Evolutionary conservation across 1,139 yeast genomes (phyloP).

Genomic region (Scheffersomyces illinoinensis): DNA sequence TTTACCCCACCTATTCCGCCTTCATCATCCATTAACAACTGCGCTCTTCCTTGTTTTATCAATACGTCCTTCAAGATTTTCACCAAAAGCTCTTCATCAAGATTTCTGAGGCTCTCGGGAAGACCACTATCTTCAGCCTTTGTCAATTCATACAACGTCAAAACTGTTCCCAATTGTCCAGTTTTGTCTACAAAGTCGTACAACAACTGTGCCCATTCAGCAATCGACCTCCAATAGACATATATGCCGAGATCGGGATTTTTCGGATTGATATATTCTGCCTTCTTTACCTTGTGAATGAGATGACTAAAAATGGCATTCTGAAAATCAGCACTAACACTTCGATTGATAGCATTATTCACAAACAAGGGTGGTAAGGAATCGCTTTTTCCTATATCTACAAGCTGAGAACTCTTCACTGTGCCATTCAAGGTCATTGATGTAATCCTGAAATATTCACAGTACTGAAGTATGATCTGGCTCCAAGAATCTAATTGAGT

Average conservation of each 20-base stretch:
- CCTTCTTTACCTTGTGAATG: conserved; percentile 51
- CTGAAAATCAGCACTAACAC: conserved; percentile 56
- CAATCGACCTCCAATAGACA: conserved; percentile 70
- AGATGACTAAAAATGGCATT: conserved; percentile 58
- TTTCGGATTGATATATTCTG: conserved; percentile 50
- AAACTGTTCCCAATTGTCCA: conserved; percentile 75
- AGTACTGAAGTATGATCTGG: conserved; percentile 50
- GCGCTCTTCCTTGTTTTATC: conserved; percentile 69
- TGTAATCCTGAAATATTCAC: conserved; percentile 54
- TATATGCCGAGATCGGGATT: conserved; percentile 47
- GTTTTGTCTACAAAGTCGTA: conserved; percentile 56
- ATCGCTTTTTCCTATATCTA: conserved; percentile 6
- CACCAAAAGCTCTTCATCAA: conserved; percentile 60
- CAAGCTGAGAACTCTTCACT: conserved; percentile 26
- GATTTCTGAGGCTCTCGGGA: conserved; percentile 58
- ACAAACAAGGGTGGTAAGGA: conserved; percentile 42
- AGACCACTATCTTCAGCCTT: conserved; percentile 55
- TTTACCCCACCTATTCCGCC: conserved; percentile 69
- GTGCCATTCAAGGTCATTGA: conserved; percentile 34
- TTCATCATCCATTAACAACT: conserved; percentile 58
- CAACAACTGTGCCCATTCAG: conserved; percentile 72
- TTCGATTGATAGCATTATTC: conserved; percentile 51
- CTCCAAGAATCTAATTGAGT: conserved; percentile 64
- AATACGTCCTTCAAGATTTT: conserved; percentile 55
- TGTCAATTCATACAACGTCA: conserved; percentile 79